These are phyloP conservation scores for Papiliotrema nemorosa DNA, from an alignment of 1,284 basidiomycete genomes.

Conservation along the genomic window DNA sequence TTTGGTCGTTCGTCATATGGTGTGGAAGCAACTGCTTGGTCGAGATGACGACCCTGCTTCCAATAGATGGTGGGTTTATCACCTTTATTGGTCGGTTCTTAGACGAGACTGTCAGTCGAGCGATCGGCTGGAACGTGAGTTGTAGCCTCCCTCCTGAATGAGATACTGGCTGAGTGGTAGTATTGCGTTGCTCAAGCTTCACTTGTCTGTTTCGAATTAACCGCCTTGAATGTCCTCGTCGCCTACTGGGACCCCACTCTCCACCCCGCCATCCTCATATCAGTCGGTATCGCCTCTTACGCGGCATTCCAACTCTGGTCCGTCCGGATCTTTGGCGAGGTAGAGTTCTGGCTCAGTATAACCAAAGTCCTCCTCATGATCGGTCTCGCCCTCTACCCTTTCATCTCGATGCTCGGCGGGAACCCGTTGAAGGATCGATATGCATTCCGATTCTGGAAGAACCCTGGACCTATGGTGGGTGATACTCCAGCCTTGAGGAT, in stretches of 20 bases:
- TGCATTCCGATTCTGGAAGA: slow-evolving; percentile 38
- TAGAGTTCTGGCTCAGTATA: slow-evolving; percentile 38
- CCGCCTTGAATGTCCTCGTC: slow-evolving; percentile 32
- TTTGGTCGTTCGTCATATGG: slow-evolving; percentile 23
- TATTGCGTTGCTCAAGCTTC: slow-evolving; percentile 20
- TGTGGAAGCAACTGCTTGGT: slow-evolving; percentile 23
- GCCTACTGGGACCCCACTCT: slow-evolving; percentile 26
- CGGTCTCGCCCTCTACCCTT: slow-evolving; percentile 36
- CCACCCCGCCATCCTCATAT: slow-evolving; percentile 31
- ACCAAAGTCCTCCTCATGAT: slow-evolving; percentile 37
- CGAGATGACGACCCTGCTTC: slow-evolving; percentile 23
- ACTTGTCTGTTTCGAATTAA: slow-evolving; percentile 24
- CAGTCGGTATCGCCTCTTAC: slow-evolving; percentile 20
- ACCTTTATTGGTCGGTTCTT: slow-evolving; percentile 20
- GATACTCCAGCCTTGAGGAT: slow-evolving; percentile 15
- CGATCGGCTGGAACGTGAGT: slow-evolving; percentile 22
- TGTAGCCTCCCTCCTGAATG: no score
- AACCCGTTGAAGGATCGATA: slow-evolving; percentile 28
- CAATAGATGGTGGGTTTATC: slow-evolving; percentile 22
- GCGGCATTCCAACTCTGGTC: slow-evolving; percentile 24
- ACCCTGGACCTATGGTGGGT: slow-evolving; percentile 34
- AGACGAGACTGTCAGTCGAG: slow-evolving; percentile 17
- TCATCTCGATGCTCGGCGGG: slow-evolving; percentile 41
- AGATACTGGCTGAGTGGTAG: neutral
- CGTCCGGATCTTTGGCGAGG: slow-evolving; percentile 54